Base-by-base conservation (phyloP, 768 basidiomycete genomes). In the Leccinellum rugosiceps region DNA sequence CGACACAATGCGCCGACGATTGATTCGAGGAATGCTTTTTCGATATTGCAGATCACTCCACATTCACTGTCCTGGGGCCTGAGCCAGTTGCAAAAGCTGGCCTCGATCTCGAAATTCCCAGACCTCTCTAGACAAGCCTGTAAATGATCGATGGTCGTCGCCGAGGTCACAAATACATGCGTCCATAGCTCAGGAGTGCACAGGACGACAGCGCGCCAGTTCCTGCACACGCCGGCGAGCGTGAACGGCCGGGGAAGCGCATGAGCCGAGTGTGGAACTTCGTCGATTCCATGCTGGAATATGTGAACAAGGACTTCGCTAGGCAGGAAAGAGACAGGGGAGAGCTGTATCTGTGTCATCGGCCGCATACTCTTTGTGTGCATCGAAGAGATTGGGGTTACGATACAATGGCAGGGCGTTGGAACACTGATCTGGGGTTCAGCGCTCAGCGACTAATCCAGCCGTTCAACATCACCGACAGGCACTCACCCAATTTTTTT, bases 251-350 rank as follows among this genome's bases (percentile, higher is more conserved):
- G 7, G 25, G 57, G 50, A 55, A 57, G 55, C 3, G 41, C 44
- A 21, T 21, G 25, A 10, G 55, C 23, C 3, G 49, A 55, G 8
- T 48, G 52, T 4, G 53, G 63, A 30, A 28, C n/a, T 3, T 45
- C 41, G 10, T 46, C n/a, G 13, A 57, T 25, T n/a, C 58, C 61
- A 44, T 19, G 43, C n/a, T 34, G 32, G 51, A 66, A 57, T 48
- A 62, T 57, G 28, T 51, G 46, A 26, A 56, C 35, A 28, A 65
- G 64, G 25, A 65, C 41, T 43, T 67, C 63, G 46, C 52, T 64
- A n/a, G 65, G 65, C 11, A 66, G 56, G n/a, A 53, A 45, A 3
- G 63, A 58, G 14, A 67, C 50, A 4, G 65, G 53, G 15, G 65
- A 64, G 30, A 66, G 46, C 38, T 65, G 63, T n/a, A 55, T 48